Evolutionary conservation across 495 filamentous ascomycete genomes (phyloP), one percentile per base, ranked within the genome.

Genomic region (Cercophora newfieldiana): DNA sequence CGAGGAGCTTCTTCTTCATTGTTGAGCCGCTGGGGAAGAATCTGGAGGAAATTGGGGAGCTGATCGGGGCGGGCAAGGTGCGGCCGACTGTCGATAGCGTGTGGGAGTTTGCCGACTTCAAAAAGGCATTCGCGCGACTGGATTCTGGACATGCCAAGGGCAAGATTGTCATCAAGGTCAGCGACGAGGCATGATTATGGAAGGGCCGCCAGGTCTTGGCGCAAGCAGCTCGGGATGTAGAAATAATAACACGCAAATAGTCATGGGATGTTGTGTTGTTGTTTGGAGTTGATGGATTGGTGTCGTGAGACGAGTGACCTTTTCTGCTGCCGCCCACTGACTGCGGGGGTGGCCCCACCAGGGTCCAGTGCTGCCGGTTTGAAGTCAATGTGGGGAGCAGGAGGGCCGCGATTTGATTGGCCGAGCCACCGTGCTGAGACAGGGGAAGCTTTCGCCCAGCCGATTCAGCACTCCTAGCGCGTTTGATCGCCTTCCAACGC

Each of bases 11-110:
- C 26, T 75, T 72, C 63, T 65, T 85, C 0, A 73, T 83, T 63
- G 90, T 91, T 16, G 74, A 82, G 1, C 81, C 86, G 47, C 72
- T 92, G 28, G 90, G 90, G 8, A 90, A 89, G 56, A 78, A 90
- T 47, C 75, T 88, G 5, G 75, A 69, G 3, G 73, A 85, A 70
- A 81, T 93, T 66, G 87, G 75, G 0, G 74, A 79, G 48, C 87
- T 86, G 85, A 77, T 92, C 69, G 68, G 78, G 57, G 80, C 88
- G 58, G 88, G 89, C 1, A 88, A 86, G 68, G 68, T 91, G 21
- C 83, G 82, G 73, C 78, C 86, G 19, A 78, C 87, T 7, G 75
- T 91, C 44, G 90, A 91, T 65, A 78, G 82, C 51, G 75, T 81
- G 14, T 89, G 83, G 75, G 79, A 81, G 60, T 88, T 89, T 72